phyloP scores from a whole-genome alignment of 2,329 filamentous ascomycete species.

The Lecanicillium sp. region DNA sequence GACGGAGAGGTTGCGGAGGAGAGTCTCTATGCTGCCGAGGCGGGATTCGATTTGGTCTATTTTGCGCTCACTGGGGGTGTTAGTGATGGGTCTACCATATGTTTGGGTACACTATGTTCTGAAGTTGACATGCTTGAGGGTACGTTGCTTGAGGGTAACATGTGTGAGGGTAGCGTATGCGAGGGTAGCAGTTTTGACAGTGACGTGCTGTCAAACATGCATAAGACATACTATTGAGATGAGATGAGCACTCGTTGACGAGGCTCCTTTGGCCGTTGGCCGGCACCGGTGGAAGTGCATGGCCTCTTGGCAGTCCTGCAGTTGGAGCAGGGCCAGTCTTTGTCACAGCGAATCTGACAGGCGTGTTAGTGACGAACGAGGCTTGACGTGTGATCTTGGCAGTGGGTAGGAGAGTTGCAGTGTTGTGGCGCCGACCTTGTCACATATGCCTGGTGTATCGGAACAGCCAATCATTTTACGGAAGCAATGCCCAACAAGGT shows the following conservation, averaged over 20 bases:
- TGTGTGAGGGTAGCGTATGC: too few species aligned
- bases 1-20: conserved; percentile 34
- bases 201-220: not conserved
- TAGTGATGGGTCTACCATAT: not conserved
- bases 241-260: conserved; percentile 54
- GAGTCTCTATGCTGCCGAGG: conserved; percentile 38
- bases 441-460: not conserved
- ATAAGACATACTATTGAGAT: conserved; percentile 50
- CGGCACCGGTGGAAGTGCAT: conserved; percentile 49
- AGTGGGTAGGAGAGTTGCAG: too few species aligned
- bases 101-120: too few species aligned
- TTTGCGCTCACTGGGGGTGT: conserved; percentile 41
- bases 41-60: conserved; percentile 43
- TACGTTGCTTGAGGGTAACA: too few species aligned
- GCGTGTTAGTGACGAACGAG: conserved; percentile 14
- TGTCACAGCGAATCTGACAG: conserved; percentile 51
- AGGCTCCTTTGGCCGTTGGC: conserved; percentile 48
- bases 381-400: not conserved
- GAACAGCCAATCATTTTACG: conserved; percentile 2
- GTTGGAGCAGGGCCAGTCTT: conserved; percentile 52
- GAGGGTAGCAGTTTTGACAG: not conserved
- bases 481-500: too few species aligned
- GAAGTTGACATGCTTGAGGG: too few species aligned
- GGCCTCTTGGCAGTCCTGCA: conserved; percentile 47
- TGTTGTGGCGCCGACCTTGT: conserved; percentile 7